These are phyloP conservation scores for Arthrobotrys sinensis DNA, from an alignment of 2,329 filamentous ascomycete species.

Conservation along the genomic window DNA sequence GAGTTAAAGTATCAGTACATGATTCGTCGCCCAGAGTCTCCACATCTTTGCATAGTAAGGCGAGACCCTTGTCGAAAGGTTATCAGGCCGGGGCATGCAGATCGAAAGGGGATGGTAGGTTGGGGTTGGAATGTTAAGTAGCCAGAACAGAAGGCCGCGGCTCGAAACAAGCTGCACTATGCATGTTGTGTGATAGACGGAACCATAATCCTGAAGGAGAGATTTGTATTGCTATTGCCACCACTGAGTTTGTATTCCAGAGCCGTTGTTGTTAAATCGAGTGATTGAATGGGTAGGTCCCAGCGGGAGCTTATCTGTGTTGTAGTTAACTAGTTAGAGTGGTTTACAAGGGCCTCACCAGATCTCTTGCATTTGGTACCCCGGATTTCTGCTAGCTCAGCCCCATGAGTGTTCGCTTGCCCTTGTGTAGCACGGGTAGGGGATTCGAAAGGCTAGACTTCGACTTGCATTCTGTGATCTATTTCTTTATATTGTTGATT, in stretches of 20 bases:
- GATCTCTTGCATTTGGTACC: constrained; percentile 37
- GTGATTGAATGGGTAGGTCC: constrained; percentile 1
- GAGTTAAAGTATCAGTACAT: constrained; percentile 29
- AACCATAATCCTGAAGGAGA: constrained; percentile 22
- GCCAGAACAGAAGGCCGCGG: neutral
- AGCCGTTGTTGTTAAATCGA: neutral
- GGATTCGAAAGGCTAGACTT: constrained; percentile 23
- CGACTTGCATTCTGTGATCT: neutral
- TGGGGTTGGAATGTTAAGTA: constrained; percentile 17
- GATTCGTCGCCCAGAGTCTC: constrained; percentile 4
- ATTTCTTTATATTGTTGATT: neutral
- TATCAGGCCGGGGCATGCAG: constrained; percentile 34
- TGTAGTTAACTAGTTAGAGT: constrained; percentile 7
- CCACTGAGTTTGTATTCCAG: neutral
- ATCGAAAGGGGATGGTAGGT: constrained; percentile 6
- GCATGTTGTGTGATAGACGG: constrained; percentile 36
- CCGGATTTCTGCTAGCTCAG: constrained; percentile 49
- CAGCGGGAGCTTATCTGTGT: constrained; percentile 28
- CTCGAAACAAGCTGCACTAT: constrained; percentile 22
- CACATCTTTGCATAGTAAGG: constrained; percentile 50
- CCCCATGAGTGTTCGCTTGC: constrained; percentile 41
- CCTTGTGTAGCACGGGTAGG: neutral
- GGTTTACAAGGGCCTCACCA: constrained; percentile 24
- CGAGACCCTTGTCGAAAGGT: constrained; percentile 43
- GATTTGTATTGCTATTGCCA: constrained; percentile 4